Evolutionary conservation across 441 rosid genomes (phyloP), one percentile per base, ranked within the genome.

Genomic region (Euphorbia schlechtendalii): DNA sequence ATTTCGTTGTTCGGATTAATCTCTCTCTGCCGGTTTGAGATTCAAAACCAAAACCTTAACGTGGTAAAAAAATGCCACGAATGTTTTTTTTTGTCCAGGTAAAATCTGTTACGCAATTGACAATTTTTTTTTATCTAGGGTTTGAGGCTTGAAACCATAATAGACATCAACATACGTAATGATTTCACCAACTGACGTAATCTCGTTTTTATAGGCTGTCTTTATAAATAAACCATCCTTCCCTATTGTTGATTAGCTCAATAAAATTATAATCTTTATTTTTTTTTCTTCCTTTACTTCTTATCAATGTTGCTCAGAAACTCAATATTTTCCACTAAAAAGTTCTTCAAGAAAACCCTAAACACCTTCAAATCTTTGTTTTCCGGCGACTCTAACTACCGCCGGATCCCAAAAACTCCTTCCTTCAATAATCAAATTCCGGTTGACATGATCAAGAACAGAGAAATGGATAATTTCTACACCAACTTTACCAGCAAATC

Each of bases 371-470:
- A 78, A 69, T 81, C 88, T 57, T 78, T 92, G 9, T 76, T 92
- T 80, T 73, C 84, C 14, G 61, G 63, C 27, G 75, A 61, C 3
- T n/a, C 7, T 21, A 14, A 2, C 14, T 87, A 92, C 78, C 74
- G 85, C 9, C 89, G 81, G 73, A 79, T 92, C 38, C 96, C 86
- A 10, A 88, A 92, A 72, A 52, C 76, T 21, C 70, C 86, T 38
- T 78, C 80, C 9, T 53, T 38, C 66, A 21, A n/a, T 51, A 49
- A 24, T 4, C 10, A 25, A 20, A 45, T 45, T 11, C 6, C 66
- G 8, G 43, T 43, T 24, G 59, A 56, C 40, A 58, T 48, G 66
- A 69, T 55, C 61, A 62, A 46, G 25, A 55, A 21, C 48, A 62
- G 56, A 65, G 87, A 76, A 3, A 67, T 75, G 24, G 83, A 83